phyloP scores from a whole-genome alignment of 352 stramenopile species.

The Thalassiosira pacifica region DNA sequence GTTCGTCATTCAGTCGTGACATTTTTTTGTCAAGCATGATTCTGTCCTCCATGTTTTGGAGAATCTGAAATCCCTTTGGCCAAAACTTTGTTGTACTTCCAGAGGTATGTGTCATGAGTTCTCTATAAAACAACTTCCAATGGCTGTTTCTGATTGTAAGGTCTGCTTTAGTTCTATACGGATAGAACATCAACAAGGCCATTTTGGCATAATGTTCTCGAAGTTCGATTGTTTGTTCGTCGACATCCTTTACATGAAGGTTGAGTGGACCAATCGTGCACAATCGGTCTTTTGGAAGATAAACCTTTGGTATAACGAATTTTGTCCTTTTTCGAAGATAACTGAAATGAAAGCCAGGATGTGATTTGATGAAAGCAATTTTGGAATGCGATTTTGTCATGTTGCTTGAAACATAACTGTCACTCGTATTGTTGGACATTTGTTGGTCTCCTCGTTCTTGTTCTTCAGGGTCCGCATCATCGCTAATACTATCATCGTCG shows the following conservation, averaged over 20 bases:
- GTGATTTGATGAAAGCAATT: not conserved
- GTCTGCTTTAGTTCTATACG: not conserved
- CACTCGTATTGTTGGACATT: no score
- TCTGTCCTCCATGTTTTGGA: conserved; percentile 36
- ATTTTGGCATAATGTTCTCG: conserved; percentile 50
- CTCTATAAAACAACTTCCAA: conserved; percentile 28
- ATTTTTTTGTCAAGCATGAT: not conserved
- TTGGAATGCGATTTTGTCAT: no score
- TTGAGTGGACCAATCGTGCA: not conserved
- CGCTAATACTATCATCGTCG: no score
- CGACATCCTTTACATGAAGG: not conserved
- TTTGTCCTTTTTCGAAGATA: not conserved
- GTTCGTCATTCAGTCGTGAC: not conserved
- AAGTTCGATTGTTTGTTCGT: conserved; percentile 1
- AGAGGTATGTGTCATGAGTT: not conserved
- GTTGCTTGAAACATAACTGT: no score
- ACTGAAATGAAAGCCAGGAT: not conserved
- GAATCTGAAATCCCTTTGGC: conserved; percentile 38
- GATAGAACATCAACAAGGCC: conserved; percentile 43
- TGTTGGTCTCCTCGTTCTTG: no score
- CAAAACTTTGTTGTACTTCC: conserved; percentile 20
- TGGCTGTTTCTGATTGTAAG: not conserved
- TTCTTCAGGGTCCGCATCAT: no score
- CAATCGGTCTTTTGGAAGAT: not conserved
- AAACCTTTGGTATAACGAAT: not conserved